A percentile compares a stretch with the other conserved stretches of the same genome.
Evolutionary conservation across 2,329 filamentous ascomycete species (phyloP).

Genomic region (Colletotrichum noveboracense): DNA sequence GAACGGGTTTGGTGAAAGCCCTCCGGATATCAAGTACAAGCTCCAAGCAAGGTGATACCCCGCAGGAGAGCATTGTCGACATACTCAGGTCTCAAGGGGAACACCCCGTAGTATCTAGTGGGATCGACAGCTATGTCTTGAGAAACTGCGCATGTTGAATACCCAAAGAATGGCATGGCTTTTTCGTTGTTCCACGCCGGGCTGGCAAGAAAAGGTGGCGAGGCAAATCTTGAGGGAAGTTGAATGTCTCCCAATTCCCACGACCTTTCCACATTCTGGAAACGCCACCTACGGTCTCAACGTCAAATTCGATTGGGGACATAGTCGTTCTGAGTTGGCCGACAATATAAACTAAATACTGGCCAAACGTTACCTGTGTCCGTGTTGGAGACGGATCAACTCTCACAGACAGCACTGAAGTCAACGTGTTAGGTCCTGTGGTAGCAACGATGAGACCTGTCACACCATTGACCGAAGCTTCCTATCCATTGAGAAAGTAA

Average conservation of each 20-base stretch:
- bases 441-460: background rate
- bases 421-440: background rate
- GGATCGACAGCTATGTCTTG: background rate
- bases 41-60: background rate
- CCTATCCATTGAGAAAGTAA: background rate
- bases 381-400: background rate
- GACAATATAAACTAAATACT: background rate
- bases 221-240: background rate
- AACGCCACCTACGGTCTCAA: background rate
- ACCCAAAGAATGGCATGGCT: fast-evolving
- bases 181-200: fast-evolving
- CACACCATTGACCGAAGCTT: fast-evolving
- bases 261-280: background rate
- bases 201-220: background rate
- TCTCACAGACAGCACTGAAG: background rate
- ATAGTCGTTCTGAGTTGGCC: background rate
- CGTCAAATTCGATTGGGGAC: fast-evolving
- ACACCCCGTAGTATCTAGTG: background rate
- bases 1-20: background rate
- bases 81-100: background rate
- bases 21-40: background rate
- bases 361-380: background rate
- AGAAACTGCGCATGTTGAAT: background rate
- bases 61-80: background rate
- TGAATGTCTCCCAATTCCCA: background rate